Percentiles rank a stretch among this genome's conserved stretches.
Conservation (phyloP, 257 asterid species). For the Eucommia ulmoides region DNA sequence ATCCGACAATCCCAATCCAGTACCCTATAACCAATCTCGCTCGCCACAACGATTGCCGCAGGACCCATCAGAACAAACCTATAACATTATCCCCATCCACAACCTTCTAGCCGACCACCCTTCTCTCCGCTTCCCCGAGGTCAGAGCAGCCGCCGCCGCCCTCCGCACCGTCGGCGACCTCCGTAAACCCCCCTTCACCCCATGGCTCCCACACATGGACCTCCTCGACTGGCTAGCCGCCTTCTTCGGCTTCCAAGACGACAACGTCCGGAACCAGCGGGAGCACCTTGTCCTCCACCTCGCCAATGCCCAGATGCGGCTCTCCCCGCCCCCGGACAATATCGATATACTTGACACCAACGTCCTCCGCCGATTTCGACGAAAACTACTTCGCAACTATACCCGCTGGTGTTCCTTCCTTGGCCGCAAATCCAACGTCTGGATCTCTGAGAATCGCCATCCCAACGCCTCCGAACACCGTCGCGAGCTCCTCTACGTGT, state of each 20-base stretch:
- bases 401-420: constrained; percentile 1
- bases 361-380: constrained; percentile 1
- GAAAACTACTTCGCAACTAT: background rate
- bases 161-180: constrained; percentile 3
- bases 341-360: background rate
- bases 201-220: background rate
- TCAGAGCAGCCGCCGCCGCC: background rate
- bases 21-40: background rate
- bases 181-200: background rate
- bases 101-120: constrained; percentile 1
- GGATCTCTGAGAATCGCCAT: background rate
- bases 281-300: constrained; percentile 1
- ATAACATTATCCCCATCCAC: background rate
- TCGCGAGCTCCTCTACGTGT: constrained; percentile 80
- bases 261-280: constrained; percentile 1
- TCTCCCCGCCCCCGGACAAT: background rate
- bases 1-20: background rate
- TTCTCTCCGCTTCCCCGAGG: constrained; percentile 3
- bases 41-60: background rate
- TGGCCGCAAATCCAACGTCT: background rate
- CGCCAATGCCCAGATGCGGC: constrained; percentile 2
- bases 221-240: background rate
- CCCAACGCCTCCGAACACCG: constrained; percentile 39
- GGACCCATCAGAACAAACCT: background rate
- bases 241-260: background rate